A percentile compares a stretch with the other conserved stretches of the same genome.
phyloP scores from a whole-genome alignment of 2,329 filamentous ascomycete species.

The Trichoderma afroharzianum region DNA sequence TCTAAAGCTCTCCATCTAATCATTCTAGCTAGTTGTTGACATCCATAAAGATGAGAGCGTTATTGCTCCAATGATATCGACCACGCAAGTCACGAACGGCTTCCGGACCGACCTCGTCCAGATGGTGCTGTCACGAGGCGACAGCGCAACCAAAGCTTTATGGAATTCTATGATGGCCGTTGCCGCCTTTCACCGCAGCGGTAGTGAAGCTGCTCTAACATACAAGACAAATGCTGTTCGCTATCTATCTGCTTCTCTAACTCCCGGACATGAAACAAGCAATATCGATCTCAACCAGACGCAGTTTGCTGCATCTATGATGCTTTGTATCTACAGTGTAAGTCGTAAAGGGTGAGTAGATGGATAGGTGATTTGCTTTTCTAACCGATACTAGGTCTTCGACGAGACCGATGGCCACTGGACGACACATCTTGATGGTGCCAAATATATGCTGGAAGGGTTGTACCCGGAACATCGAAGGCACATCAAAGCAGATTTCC shows the following conservation, averaged over 20 bases:
- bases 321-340: conserved; percentile 49
- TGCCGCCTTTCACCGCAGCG: conserved; percentile 40
- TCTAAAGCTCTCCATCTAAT: not conserved
- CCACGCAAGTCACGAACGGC: conserved; percentile 44
- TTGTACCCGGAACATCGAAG: conserved; percentile 25
- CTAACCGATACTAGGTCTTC: conserved; percentile 37
- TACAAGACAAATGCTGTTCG: conserved; percentile 42
- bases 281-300: conserved; percentile 29
- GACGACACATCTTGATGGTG: conserved; percentile 43
- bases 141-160: conserved; percentile 36
- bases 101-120: conserved; percentile 44
- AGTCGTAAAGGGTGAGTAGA: not conserved
- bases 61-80: conserved; percentile 45
- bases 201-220: conserved; percentile 37
- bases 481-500: conserved; percentile 34
- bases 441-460: conserved; percentile 34
- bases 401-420: conserved; percentile 46
- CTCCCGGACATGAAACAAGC: conserved; percentile 24
- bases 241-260: conserved; percentile 37
- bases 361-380: not conserved
- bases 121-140: conserved; percentile 39
- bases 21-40: not conserved
- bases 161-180: conserved; percentile 44
- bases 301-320: conserved; percentile 47
- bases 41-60: conserved; percentile 33